A percentile compares a stretch with the other conserved stretches of the same genome.
Conservation (phyloP, 768 basidiomycete species). For the Holtermanniella nyarrowii region DNA sequence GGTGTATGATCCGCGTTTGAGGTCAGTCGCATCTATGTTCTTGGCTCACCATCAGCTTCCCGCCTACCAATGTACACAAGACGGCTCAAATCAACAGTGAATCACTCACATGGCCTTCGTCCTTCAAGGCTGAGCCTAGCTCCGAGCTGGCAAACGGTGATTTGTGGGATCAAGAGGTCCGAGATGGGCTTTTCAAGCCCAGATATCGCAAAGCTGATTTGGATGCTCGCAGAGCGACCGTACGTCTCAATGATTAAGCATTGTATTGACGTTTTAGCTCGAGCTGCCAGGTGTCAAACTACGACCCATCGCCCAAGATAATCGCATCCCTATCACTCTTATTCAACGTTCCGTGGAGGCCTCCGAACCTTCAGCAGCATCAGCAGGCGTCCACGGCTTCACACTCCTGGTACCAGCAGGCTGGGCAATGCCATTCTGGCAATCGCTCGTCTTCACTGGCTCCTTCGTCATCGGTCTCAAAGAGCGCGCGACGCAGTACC, state of each 20-base stretch:
- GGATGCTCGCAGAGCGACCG: conserved; percentile 70
- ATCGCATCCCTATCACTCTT: conserved; percentile 71
- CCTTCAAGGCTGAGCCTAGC: conserved; percentile 43
- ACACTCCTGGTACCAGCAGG: conserved; percentile 74
- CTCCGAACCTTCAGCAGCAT: conserved; percentile 15
- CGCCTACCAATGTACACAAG: conserved; percentile 62
- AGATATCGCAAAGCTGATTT: conserved; percentile 73
- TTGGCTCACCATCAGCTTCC: conserved; percentile 52
- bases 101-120: not conserved
- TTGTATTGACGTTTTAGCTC: conserved; percentile 45
- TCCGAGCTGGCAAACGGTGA: conserved; percentile 53
- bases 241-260: conserved; percentile 41
- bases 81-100: conserved; percentile 4
- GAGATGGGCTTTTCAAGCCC: conserved; percentile 52
- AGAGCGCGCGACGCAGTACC: conserved; percentile 67
- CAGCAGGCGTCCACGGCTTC: conserved; percentile 65
- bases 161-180: conserved; percentile 56
- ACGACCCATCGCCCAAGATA: conserved; percentile 59
- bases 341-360: conserved; percentile 58
- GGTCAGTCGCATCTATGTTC: conserved; percentile 45
- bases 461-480: conserved; percentile 77
- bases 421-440: conserved; percentile 84
- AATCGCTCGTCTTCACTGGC: conserved; percentile 69
- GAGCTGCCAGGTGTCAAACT: conserved; percentile 68
- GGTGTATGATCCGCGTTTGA: conserved; percentile 76